Conservation (phyloP, 768 basidiomycete species). For the Psilocybe tampanensis region DNA sequence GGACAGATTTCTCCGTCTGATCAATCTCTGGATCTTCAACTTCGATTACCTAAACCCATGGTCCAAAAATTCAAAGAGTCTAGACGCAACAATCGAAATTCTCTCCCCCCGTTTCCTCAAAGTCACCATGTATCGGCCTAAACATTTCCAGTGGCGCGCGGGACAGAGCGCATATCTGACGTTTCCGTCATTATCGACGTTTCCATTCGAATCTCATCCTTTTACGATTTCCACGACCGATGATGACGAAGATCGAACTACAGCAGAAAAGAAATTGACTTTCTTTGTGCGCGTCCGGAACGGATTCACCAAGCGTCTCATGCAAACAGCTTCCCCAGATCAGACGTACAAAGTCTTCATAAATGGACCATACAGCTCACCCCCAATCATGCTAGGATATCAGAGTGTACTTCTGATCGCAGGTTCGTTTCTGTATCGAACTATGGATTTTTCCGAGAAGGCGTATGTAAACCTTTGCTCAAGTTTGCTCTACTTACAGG, state of each 20-base stretch:
- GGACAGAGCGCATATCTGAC: conserved; percentile 59
- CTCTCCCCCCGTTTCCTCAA: conserved; percentile 39
- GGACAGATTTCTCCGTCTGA: conserved; percentile 51
- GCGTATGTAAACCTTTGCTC: no score
- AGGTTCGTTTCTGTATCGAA: conserved; percentile 28
- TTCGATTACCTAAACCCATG: conserved; percentile 37
- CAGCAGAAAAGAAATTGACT: conserved; percentile 42
- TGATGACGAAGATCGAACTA: neutral
- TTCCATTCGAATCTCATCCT: conserved; percentile 58
- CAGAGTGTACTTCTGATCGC: conserved; percentile 43
- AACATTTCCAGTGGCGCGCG: conserved; percentile 44
- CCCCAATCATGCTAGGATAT: conserved; percentile 36
- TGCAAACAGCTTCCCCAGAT: conserved; percentile 27
- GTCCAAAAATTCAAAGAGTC: conserved; percentile 11
- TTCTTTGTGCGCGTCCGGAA: conserved; percentile 61
- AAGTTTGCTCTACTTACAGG: conserved; percentile 25
- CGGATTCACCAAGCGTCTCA: conserved; percentile 60
- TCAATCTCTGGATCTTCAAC: conserved; percentile 47
- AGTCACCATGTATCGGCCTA: conserved; percentile 43
- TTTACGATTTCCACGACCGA: conserved; percentile 60
- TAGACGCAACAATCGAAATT: conserved; percentile 35
- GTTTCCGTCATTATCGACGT: conserved; percentile 45
- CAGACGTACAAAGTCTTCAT: conserved; percentile 44
- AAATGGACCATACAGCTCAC: conserved; percentile 52
- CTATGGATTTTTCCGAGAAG: neutral